Conservation (phyloP, 2,329 filamentous ascomycete genomes). For the Ophiosphaerella herpotricha region DNA sequence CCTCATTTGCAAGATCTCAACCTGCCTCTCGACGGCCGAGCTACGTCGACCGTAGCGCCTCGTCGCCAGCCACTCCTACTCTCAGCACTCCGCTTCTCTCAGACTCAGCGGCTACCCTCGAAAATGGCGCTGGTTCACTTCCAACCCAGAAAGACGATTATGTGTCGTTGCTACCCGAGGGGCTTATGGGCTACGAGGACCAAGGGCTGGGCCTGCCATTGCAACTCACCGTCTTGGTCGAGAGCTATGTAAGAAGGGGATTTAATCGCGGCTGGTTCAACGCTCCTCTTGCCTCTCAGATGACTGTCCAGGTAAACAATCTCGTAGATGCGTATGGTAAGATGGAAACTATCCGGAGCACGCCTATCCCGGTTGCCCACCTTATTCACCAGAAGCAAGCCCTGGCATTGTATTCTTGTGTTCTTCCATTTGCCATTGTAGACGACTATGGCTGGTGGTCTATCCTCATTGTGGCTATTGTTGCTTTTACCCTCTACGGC, state of each 20-base stretch:
- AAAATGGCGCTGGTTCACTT: constrained; percentile 35
- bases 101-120: constrained; percentile 23
- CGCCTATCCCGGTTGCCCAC: constrained; percentile 67
- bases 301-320: constrained; percentile 62
- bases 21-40: constrained; percentile 31
- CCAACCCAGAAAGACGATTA: constrained; percentile 53
- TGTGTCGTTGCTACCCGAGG: constrained; percentile 55
- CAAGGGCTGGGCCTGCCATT: constrained; percentile 63
- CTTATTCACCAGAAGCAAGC: constrained; percentile 69
- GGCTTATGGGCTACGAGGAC: constrained; percentile 59
- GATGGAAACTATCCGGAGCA: constrained; percentile 70
- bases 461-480: constrained; percentile 62
- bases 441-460: constrained; percentile 67
- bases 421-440: constrained; percentile 67
- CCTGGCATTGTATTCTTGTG: constrained; percentile 62
- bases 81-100: constrained; percentile 24
- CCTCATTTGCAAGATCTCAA: constrained; percentile 18
- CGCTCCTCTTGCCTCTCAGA: constrained; percentile 61
- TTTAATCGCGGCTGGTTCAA: constrained; percentile 63
- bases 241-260: constrained; percentile 63
- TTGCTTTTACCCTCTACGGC: constrained; percentile 67
- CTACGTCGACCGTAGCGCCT: constrained; percentile 25
- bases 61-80: constrained; percentile 11
- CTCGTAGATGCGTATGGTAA: constrained; percentile 63
- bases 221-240: constrained; percentile 64